phyloP scores from a whole-genome alignment of 371 early-diverging fungal genomes.

The Circinella umbellata region DNA sequence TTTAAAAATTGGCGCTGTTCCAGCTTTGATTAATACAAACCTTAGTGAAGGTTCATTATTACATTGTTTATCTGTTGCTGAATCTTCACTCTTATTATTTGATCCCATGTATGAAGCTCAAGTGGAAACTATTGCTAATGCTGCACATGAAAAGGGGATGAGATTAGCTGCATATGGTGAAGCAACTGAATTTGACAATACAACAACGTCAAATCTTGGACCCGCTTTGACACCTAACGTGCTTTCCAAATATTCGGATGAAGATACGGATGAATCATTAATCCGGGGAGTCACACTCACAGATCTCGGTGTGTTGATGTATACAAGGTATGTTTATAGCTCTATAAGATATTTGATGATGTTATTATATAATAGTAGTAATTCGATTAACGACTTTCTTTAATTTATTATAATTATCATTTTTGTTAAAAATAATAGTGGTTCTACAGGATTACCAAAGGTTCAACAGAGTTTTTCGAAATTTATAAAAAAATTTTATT shows the following conservation, averaged over 20 bases:
- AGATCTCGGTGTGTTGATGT: constrained; percentile 46
- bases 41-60: constrained; percentile 27
- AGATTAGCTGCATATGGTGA: constrained; percentile 32
- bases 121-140: constrained; percentile 21
- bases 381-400: too few species aligned
- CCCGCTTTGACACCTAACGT: constrained; percentile 27
- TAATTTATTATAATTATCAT: too few species aligned
- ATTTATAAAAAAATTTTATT: too few species aligned
- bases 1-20: constrained; percentile 36
- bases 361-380: too few species aligned
- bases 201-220: constrained; percentile 26
- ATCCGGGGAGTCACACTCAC: constrained; percentile 25
- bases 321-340: constrained; percentile 21
- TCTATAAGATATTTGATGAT: too few species aligned
- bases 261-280: constrained; percentile 32
- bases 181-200: constrained; percentile 30
- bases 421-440: not conserved
- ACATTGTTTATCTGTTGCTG: constrained; percentile 35
- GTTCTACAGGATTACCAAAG: constrained; percentile 27
- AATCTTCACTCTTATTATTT: constrained; percentile 29
- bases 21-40: constrained; percentile 38
- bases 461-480: not conserved
- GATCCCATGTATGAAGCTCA: constrained; percentile 30
- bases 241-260: constrained; percentile 27
- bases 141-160: constrained; percentile 13